Base-by-base conservation (phyloP, 371 early-diverging fungal species). In the Mortierella sp. region DNA sequence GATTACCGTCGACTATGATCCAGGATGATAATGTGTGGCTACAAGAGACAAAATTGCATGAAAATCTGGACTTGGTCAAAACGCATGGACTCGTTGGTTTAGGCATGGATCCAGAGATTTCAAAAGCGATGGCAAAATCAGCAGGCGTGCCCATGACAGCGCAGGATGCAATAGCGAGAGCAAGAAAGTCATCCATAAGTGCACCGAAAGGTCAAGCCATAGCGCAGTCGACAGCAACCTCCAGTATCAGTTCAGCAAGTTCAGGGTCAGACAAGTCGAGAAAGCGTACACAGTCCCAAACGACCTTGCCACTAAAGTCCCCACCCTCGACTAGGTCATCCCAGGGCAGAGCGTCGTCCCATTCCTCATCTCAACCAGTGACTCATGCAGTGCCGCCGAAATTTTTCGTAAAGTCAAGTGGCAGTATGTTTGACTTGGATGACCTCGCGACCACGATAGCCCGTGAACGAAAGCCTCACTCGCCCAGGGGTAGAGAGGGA, bases 401-500 rank as follows among this genome's bases (percentile, higher is more conserved):
- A 31, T 55, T 67, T 31, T 73, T 73, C 43, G 27, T 58, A 28
- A 73, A 73, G 51, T 60, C 62, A 15, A 73, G 37, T 19, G 54
- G 66, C n/a, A 57, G 68, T 3, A 6, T 73, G 42, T 50, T 69
- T 50, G 76, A 75, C 11, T 47, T 69, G 39, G 69, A 69, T 8
- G 51, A 56, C 41, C 37, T 75, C 23, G 76, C 76, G 12, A 51
- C 64, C 3, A 69, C 70, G 12, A 50, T 64, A 43, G 76, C 76
- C 27, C 57, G 60, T 8, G 63, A 75, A 8, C 32, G 44, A 9
- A 64, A 59, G 24, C 4, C 49, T 2, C 32, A 3, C 7, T 34
- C 59, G 1, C 44, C 59, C 30, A 48, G 30, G 27, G n/a, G 23
- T 19, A 24, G 28, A 14, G 46, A 51, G 6, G n/a, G 24, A 14